Evolutionary conservation across 495 filamentous ascomycete species (phyloP).

Genomic region (Annulohypoxylon stygium): DNA sequence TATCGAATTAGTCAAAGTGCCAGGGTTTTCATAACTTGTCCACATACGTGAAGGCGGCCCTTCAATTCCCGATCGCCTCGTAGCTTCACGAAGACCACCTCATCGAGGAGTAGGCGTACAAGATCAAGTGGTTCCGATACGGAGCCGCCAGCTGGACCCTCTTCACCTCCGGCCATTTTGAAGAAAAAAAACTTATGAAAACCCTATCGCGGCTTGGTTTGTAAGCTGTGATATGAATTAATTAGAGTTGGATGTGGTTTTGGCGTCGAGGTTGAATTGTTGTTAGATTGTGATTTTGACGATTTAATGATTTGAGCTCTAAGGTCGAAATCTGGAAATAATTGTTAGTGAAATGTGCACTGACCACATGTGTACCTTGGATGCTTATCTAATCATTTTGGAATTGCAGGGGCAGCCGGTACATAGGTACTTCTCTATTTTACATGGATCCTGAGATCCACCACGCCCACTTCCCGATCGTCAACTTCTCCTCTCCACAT

Average conservation of each 20-base stretch:
- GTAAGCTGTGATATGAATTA: neutral
- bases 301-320: slow-evolving; percentile 1
- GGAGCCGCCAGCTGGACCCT: slow-evolving; percentile 64
- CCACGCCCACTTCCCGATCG: neutral
- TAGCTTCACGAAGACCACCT: slow-evolving; percentile 96
- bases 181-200: neutral
- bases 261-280: slow-evolving; percentile 6
- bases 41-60: slow-evolving; percentile 88
- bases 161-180: slow-evolving; percentile 79
- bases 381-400: neutral
- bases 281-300: slow-evolving; percentile 10
- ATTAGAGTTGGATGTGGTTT: neutral
- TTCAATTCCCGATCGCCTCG: slow-evolving; percentile 95
- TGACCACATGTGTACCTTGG: neutral
- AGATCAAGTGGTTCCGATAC: slow-evolving; percentile 94
- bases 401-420: neutral
- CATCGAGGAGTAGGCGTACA: slow-evolving; percentile 91
- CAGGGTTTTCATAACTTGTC: neutral
- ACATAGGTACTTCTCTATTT: neutral
- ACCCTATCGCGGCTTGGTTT: neutral
- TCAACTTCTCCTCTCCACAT: slow-evolving; percentile 12
- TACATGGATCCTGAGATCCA: neutral
- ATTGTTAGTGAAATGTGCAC: slow-evolving; percentile 24
- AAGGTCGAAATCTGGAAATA: slow-evolving; percentile 6
- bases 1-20: slow-evolving; percentile 17